Conservation (phyloP, 768 basidiomycete species). For the Cantharellus anzutake region DNA sequence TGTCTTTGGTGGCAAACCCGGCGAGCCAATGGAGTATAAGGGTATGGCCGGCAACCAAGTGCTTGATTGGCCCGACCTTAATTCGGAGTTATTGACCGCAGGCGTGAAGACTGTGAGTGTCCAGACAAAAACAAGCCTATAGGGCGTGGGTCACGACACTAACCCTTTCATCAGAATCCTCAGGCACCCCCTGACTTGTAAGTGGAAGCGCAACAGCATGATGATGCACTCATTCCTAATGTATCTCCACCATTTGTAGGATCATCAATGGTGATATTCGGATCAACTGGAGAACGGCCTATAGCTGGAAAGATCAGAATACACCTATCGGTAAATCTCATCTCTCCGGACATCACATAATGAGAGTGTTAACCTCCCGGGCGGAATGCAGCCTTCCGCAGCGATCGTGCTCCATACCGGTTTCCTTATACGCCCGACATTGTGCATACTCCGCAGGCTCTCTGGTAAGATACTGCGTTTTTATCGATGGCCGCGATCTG, state of each 20-base stretch:
- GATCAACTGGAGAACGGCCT: not conserved
- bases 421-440: not conserved
- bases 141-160: not conserved
- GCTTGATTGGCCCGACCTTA: slow-evolving; percentile 39
- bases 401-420: not conserved
- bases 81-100: slow-evolving; percentile 36
- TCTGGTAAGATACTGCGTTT: not conserved
- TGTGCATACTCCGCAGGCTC: not conserved
- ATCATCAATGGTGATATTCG: not conserved
- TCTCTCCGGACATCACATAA: too few relatives aligned
- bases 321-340: not conserved
- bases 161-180: slow-evolving; percentile 12
- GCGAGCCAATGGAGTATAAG: slow-evolving; percentile 26
- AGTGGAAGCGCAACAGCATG: slow-evolving; percentile 5
- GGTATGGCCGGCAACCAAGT: slow-evolving; percentile 46
- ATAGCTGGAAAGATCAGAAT: not conserved
- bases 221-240: not conserved
- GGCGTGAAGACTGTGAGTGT: slow-evolving; percentile 17
- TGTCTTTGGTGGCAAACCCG: slow-evolving; percentile 38
- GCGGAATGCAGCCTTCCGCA: not conserved
- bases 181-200: slow-evolving; percentile 23
- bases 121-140: not conserved
- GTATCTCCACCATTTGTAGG: not conserved
- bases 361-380: too few relatives aligned
- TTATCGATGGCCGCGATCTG: not conserved